Conservation (phyloP, 2,329 filamentous ascomycete genomes). For the Aspergillus sp. region DNA sequence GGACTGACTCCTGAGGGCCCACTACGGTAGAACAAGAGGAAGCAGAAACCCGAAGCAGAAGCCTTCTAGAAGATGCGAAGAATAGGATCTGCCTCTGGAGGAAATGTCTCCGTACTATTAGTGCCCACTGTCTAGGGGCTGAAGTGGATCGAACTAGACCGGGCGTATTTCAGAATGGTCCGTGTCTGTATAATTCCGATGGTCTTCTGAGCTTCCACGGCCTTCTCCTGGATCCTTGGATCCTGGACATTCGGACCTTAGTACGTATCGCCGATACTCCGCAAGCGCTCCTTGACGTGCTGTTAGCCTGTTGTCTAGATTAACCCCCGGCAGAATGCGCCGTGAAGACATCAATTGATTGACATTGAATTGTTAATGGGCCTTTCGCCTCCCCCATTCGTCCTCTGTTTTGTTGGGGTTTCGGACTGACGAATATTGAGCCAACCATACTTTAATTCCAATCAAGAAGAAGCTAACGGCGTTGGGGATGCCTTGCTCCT, state of each 20-base stretch:
- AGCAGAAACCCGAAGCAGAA: conserved; percentile 5
- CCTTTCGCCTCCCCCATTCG: neutral
- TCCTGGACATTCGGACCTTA: too few relatives aligned
- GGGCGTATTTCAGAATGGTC: neutral
- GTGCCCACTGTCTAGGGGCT: neutral
- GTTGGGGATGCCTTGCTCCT: neutral
- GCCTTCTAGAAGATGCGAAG: conserved; percentile 25
- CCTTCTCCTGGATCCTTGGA: neutral
- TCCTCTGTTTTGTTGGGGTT: too few relatives aligned
- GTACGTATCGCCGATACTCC: too few relatives aligned
- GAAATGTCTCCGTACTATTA: neutral
- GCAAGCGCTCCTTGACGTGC: too few relatives aligned
- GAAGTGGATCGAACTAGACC: neutral
- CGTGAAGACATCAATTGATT: too few relatives aligned
- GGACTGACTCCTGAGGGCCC: neutral
- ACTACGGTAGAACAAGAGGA: neutral
- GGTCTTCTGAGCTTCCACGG: neutral
- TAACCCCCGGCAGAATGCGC: too few relatives aligned
- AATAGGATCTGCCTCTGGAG: conserved; percentile 2
- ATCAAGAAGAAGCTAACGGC: neutral
- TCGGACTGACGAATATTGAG: neutral
- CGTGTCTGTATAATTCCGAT: neutral
- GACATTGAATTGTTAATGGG: neutral
- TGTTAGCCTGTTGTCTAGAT: too few relatives aligned
- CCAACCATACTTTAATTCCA: neutral